These are phyloP conservation scores for Candida manassasensis DNA, from an alignment of 805 yeast species.

Conservation along the genomic window DNA sequence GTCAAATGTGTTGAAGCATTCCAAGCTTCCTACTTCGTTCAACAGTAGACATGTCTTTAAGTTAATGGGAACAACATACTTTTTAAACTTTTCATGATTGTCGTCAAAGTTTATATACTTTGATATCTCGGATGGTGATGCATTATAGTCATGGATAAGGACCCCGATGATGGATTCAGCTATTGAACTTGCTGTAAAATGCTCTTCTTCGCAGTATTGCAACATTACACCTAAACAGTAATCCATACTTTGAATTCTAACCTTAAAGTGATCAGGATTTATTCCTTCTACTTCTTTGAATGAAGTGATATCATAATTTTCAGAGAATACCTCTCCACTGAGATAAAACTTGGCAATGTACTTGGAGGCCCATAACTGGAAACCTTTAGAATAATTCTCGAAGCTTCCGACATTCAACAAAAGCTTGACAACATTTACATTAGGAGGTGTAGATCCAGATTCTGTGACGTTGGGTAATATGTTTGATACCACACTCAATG, in stretches of 20 bases:
- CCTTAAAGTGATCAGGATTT: not conserved
- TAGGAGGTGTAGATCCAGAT: constrained; percentile 4
- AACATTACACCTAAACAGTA: constrained; percentile 22
- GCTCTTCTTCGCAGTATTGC: constrained; percentile 9
- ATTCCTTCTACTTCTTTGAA: not conserved
- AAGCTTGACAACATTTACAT: constrained; percentile 6
- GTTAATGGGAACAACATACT: constrained; percentile 27
- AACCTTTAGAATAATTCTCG: constrained; percentile 9
- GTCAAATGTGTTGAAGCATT: constrained; percentile 11
- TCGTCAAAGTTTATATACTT: constrained; percentile 19
- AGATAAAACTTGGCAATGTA: constrained; percentile 20
- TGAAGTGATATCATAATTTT: not conserved
- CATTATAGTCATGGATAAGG: constrained; percentile 24
- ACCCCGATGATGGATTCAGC: constrained; percentile 41
- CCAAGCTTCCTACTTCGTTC: constrained; percentile 13
- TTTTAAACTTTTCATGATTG: constrained; percentile 11
- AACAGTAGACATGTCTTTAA: constrained; percentile 30
- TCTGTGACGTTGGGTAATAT: constrained; percentile 5
- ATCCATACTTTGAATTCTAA: constrained; percentile 10
- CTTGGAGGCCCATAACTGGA: constrained; percentile 19
- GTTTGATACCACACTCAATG: constrained; percentile 6
- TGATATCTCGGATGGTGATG: constrained; percentile 12
- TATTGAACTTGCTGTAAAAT: constrained; percentile 19
- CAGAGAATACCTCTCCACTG: constrained; percentile 13
- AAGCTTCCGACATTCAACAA: constrained; percentile 4